Evolutionary conservation across 495 filamentous ascomycete species (phyloP).

Genomic region (Apiosordaria backusii): DNA sequence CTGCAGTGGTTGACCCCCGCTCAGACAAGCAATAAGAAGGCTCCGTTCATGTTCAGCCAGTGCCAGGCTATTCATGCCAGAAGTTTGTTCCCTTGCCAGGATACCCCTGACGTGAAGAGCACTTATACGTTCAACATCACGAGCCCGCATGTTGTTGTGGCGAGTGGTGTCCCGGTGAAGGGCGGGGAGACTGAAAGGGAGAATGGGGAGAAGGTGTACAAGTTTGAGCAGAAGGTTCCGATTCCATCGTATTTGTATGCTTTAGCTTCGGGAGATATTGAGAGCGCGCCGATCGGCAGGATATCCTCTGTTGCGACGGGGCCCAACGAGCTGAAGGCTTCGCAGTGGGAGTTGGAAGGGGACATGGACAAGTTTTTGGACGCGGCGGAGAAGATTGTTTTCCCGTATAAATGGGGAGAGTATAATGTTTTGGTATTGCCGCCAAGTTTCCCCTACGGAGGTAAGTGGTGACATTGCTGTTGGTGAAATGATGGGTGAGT

Average conservation of each 20-base stretch:
- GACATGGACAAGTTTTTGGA: constrained; percentile 90
- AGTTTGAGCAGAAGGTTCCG: constrained; percentile 81
- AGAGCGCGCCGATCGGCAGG: constrained; percentile 77
- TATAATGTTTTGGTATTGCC: constrained; percentile 93
- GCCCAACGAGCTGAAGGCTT: constrained; percentile 77
- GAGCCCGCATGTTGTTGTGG: constrained; percentile 82
- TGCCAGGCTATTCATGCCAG: constrained; percentile 94
- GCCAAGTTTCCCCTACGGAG: constrained; percentile 81
- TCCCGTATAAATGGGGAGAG: constrained; percentile 85
- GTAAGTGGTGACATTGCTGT: constrained; percentile 19
- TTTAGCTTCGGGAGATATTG: constrained; percentile 84
- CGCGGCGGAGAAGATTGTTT: constrained; percentile 82
- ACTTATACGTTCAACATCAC: constrained; percentile 84
- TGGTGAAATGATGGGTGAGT: not conserved
- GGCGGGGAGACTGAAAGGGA: constrained; percentile 37
- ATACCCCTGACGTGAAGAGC: constrained; percentile 92
- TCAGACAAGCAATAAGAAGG: constrained; percentile 88
- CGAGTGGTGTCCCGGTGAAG: constrained; percentile 73
- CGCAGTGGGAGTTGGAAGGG: constrained; percentile 83
- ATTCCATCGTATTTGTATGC: constrained; percentile 95
- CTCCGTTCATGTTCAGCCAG: constrained; percentile 97
- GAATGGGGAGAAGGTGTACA: constrained; percentile 60
- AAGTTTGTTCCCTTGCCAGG: constrained; percentile 93
- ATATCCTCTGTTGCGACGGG: constrained; percentile 79
- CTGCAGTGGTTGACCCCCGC: constrained; percentile 88